Evolutionary conservation across 345 rosid species (phyloP).

Genomic region (Conringia planisiliqua): DNA sequence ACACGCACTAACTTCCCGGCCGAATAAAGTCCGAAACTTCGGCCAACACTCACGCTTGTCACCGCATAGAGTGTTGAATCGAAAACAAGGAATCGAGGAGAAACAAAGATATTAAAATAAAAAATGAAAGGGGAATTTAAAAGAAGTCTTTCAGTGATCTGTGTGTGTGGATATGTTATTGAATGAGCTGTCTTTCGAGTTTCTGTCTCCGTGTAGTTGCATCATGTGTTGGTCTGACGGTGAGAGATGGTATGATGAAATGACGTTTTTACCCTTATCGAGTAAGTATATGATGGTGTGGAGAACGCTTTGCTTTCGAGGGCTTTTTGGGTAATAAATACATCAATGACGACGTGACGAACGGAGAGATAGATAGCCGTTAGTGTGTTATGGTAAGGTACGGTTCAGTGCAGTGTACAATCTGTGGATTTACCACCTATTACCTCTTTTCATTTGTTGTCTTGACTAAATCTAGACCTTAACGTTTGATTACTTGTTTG

Average conservation of each 20-base stretch:
- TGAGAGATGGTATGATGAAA: not conserved
- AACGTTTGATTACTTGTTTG: not conserved
- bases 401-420: not conserved
- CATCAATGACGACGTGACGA: not conserved
- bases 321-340: too few species aligned
- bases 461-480: not conserved
- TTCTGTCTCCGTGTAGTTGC: constrained; percentile 24
- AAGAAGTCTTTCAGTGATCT: constrained; percentile 14
- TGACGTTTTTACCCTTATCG: not conserved
- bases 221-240: constrained; percentile 23
- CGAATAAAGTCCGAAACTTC: not conserved
- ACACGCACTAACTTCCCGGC: not conserved
- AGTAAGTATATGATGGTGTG: too few species aligned
- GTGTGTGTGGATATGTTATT: not conserved
- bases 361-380: not conserved
- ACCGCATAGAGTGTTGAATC: constrained; percentile 2
- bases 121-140: not conserved
- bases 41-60: not conserved
- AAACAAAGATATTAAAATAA: not conserved
- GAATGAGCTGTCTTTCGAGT: constrained; percentile 37
- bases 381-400: not conserved
- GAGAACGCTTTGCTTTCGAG: not conserved
- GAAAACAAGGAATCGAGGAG: not conserved
- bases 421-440: not conserved
- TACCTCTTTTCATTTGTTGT: not conserved